These are phyloP conservation scores for Fermentozyma sake DNA, from an alignment of 1,139 yeast genomes.

Conservation along the genomic window DNA sequence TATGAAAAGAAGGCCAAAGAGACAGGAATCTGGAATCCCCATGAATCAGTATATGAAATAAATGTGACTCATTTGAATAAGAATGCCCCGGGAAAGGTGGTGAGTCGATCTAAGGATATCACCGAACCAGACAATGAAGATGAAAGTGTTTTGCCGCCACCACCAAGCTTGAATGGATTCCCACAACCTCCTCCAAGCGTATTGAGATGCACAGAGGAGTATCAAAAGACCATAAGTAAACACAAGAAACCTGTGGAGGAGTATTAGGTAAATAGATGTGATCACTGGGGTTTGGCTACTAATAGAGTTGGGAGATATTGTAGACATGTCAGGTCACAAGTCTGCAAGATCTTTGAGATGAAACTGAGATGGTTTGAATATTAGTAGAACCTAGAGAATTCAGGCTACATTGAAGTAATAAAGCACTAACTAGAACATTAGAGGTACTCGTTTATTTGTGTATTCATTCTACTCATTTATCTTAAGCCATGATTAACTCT, in stretches of 20 bases:
- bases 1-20: conserved; percentile 57
- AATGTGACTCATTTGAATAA: conserved; percentile 32
- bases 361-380: too few relatives aligned
- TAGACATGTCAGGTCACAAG: background rate
- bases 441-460: too few relatives aligned
- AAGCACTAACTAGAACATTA: too few relatives aligned
- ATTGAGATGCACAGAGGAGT: conserved; percentile 8
- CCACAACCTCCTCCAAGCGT: conserved; percentile 44
- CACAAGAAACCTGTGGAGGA: too few relatives aligned
- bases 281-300: conserved; percentile 1
- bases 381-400: background rate
- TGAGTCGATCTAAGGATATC: background rate
- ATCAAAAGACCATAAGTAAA: conserved; percentile 8
- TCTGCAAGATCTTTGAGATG: too few relatives aligned
- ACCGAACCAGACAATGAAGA: background rate
- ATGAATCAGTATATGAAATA: conserved; percentile 38
- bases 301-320: background rate
- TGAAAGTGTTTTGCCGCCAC: conserved; percentile 30
- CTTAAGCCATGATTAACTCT: too few relatives aligned
- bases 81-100: conserved; percentile 41
- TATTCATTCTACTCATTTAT: too few relatives aligned
- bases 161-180: conserved; percentile 31
- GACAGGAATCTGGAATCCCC: conserved; percentile 41
- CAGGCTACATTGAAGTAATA: too few relatives aligned
- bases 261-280: too few relatives aligned